Evolutionary conservation across 805 yeast species (phyloP).

Genomic region (Kuraishia ogatae): DNA sequence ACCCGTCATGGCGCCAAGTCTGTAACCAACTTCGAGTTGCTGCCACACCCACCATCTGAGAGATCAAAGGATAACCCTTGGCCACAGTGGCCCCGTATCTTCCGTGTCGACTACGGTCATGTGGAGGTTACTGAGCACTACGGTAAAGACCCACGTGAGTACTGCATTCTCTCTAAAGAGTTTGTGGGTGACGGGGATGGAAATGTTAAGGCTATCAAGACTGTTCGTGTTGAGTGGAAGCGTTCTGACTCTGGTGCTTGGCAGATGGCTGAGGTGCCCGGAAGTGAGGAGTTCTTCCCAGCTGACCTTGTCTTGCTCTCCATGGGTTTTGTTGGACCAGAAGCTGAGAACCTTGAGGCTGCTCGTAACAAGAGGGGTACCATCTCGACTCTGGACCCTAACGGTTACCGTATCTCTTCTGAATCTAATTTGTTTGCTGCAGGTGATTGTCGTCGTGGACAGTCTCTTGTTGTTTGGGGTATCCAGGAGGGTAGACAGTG

Average conservation of each 20-base stretch:
- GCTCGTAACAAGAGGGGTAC: constrained; percentile 81
- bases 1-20: constrained; percentile 96
- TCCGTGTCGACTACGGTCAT: constrained; percentile 97
- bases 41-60: constrained; percentile 83
- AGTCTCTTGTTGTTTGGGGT: constrained; percentile 97
- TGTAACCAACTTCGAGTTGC: constrained; percentile 86
- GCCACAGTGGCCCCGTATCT: constrained; percentile 99
- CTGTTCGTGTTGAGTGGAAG: constrained; percentile 98
- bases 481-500: constrained; percentile 99
- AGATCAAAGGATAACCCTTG: constrained; percentile 96
- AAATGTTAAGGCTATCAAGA: constrained; percentile 89
- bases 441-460: constrained; percentile 99
- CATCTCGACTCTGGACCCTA: constrained; percentile 51
- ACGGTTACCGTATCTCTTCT: constrained; percentile 56
- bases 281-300: constrained; percentile 87
- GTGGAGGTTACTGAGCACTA: constrained; percentile 90
- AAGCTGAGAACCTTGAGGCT: constrained; percentile 62
- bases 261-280: constrained; percentile 98
- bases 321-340: constrained; percentile 98
- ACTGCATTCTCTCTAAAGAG: constrained; percentile 90
- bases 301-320: constrained; percentile 91
- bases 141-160: constrained; percentile 96
- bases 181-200: constrained; percentile 94
- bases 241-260: constrained; percentile 92
- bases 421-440: constrained; percentile 80